Percentiles rank a stretch among this genome's conserved stretches.
These are phyloP conservation scores for Hymenoscyphus infarciens DNA, from an alignment of 2,329 filamentous ascomycete species.

Conservation along the genomic window DNA sequence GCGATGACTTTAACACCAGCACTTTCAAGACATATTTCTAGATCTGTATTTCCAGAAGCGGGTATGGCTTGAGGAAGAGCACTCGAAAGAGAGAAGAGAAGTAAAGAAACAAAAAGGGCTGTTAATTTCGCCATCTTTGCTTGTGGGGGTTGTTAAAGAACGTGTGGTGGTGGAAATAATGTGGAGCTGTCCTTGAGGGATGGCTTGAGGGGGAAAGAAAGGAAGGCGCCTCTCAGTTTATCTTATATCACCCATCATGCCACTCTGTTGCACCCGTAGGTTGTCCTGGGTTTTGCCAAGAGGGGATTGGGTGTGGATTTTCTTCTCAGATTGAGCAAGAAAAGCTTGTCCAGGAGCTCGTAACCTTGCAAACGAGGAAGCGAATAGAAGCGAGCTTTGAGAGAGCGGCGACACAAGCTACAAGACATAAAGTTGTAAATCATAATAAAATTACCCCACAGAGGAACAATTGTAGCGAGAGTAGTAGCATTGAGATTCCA, in stretches of 20 bases:
- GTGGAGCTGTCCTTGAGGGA: neutral
- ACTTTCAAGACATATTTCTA: slow-evolving; percentile 10
- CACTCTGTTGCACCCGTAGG: neutral
- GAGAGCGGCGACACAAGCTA: too few relatives aligned
- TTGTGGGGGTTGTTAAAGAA: neutral
- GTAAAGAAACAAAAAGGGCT: neutral
- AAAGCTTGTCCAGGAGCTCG: neutral
- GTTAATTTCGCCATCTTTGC: neutral
- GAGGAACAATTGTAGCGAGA: too few relatives aligned
- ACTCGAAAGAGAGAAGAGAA: neutral
- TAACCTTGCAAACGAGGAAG: neutral
- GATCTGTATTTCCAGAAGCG: neutral
- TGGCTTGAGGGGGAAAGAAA: neutral
- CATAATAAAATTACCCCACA: too few relatives aligned
- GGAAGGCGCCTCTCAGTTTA: neutral
- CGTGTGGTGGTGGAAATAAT: neutral
- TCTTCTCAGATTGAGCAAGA: neutral
- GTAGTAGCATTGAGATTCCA: too few relatives aligned
- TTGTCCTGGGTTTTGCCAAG: neutral
- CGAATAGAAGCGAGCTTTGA: neutral
- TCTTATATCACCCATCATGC: neutral
- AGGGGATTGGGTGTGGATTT: neutral
- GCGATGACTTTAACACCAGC: slow-evolving; percentile 13
- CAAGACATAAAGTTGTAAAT: too few relatives aligned
- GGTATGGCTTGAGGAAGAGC: neutral